phyloP scores from a whole-genome alignment of 2,329 filamentous ascomycete genomes.

The Rhynchosporium agropyri region DNA sequence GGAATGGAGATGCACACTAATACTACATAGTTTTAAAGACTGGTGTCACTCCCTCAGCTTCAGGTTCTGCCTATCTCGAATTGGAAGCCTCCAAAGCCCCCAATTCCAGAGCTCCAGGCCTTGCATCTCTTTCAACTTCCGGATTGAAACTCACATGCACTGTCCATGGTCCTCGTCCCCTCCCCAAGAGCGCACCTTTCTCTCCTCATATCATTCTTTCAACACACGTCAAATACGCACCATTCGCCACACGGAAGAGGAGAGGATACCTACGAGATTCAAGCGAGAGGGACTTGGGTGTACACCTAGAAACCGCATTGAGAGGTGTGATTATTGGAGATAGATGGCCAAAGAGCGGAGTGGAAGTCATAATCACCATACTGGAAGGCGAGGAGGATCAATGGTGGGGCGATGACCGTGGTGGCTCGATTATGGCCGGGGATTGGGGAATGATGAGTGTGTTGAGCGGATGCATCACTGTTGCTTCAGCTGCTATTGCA shows the following conservation, averaged over 20 bases:
- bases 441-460: constrained; percentile 92
- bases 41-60: constrained; percentile 88
- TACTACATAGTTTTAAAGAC: constrained; percentile 74
- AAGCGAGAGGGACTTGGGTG: constrained; percentile 84
- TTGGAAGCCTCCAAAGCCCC: constrained; percentile 52
- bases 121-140: constrained; percentile 48
- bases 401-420: constrained; percentile 60
- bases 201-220: constrained; percentile 89
- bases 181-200: constrained; percentile 88
- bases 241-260: constrained; percentile 83
- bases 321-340: constrained; percentile 89
- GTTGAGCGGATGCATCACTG: constrained; percentile 87
- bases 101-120: constrained; percentile 53
- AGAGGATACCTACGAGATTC: constrained; percentile 85
- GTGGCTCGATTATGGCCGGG: constrained; percentile 56
- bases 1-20: constrained; percentile 16
- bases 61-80: constrained; percentile 87
- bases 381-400: constrained; percentile 88
- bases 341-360: constrained; percentile 95
- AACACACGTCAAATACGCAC: constrained; percentile 94
- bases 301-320: constrained; percentile 88
- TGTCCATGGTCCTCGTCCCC: constrained; percentile 87
- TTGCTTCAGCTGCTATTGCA: constrained; percentile 86
- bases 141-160: constrained; percentile 91
- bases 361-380: constrained; percentile 93